These are phyloP conservation scores for Termitomyces sp. DNA, from an alignment of 768 basidiomycete species.

Conservation along the genomic window DNA sequence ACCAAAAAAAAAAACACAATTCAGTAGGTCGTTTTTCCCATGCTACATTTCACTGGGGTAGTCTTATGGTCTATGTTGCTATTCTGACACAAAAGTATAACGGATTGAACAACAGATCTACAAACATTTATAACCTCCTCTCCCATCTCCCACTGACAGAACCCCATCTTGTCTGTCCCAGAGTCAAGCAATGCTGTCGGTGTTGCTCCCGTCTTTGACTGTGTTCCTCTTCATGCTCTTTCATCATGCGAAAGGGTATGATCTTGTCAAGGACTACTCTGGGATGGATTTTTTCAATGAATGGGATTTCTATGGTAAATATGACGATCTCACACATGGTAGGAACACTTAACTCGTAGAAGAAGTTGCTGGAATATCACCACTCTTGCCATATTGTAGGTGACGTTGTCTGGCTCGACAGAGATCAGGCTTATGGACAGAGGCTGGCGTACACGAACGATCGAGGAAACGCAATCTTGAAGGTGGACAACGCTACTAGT, in stretches of 20 bases:
- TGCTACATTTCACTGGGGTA: too few species aligned
- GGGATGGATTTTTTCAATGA: constrained; percentile 51
- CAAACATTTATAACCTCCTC: too few species aligned
- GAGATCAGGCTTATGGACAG: constrained; percentile 40
- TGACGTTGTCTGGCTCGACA: constrained; percentile 58
- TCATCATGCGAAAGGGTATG: constrained; percentile 5
- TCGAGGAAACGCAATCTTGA: constrained; percentile 64
- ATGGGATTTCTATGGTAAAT: constrained; percentile 51
- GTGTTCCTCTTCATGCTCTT: constrained; percentile 1
- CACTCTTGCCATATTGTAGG: constrained; percentile 34
- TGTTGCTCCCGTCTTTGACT: neutral
- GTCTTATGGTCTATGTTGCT: too few species aligned
- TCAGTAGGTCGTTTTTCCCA: too few species aligned
- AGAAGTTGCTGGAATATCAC: neutral
- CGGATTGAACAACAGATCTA: too few species aligned
- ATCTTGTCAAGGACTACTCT: constrained; percentile 37
- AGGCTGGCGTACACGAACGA: constrained; percentile 57
- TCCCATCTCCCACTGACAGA: too few species aligned
- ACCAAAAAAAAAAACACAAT: too few species aligned
- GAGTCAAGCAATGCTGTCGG: neutral
- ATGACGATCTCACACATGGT: constrained; percentile 47
- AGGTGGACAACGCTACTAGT: constrained; percentile 67
- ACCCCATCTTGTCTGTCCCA: neutral
- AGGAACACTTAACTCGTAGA: neutral
- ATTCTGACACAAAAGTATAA: too few species aligned